These are phyloP conservation scores for Dactylellina sp. DNA, from an alignment of 2,329 filamentous ascomycete genomes.

Conservation along the genomic window DNA sequence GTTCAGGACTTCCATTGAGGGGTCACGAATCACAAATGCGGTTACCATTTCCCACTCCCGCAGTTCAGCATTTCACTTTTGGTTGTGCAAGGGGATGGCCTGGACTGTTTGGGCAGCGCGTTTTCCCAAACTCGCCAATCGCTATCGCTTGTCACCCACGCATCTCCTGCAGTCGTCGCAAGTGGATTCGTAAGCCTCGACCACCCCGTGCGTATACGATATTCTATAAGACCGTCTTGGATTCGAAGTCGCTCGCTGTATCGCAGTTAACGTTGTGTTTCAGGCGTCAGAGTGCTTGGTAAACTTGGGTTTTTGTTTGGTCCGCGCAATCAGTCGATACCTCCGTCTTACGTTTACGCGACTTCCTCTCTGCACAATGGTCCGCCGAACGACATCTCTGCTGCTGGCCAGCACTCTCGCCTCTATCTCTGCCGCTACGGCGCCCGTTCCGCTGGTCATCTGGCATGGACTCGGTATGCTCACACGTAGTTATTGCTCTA, in stretches of 20 bases:
- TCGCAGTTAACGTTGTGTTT: neutral
- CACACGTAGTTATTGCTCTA: neutral
- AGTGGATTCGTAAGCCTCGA: constrained; percentile 49
- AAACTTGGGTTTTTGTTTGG: constrained; percentile 11
- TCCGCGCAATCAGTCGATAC: constrained; percentile 11
- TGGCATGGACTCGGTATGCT: constrained; percentile 82
- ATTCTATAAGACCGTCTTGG: constrained; percentile 28
- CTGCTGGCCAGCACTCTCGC: constrained; percentile 31
- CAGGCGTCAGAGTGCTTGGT: neutral
- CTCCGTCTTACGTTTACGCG: constrained; percentile 22
- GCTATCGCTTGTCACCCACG: constrained; percentile 31
- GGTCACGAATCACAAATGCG: too few species aligned
- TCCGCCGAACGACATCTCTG: constrained; percentile 27
- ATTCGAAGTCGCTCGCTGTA: constrained; percentile 18
- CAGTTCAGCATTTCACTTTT: neutral
- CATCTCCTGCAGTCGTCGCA: constrained; percentile 47
- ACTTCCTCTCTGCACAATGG: constrained; percentile 27
- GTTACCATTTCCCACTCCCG: neutral
- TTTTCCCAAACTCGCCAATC: constrained; percentile 36
- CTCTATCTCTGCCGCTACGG: constrained; percentile 17
- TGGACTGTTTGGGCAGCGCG: too few species aligned
- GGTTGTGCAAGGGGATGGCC: neutral
- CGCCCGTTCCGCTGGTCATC: constrained; percentile 88
- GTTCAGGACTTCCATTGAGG: too few species aligned
- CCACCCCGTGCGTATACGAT: constrained; percentile 8